phyloP scores from a whole-genome alignment of 2,329 filamentous ascomycete genomes.

The Blastomyces gilchristii region DNA sequence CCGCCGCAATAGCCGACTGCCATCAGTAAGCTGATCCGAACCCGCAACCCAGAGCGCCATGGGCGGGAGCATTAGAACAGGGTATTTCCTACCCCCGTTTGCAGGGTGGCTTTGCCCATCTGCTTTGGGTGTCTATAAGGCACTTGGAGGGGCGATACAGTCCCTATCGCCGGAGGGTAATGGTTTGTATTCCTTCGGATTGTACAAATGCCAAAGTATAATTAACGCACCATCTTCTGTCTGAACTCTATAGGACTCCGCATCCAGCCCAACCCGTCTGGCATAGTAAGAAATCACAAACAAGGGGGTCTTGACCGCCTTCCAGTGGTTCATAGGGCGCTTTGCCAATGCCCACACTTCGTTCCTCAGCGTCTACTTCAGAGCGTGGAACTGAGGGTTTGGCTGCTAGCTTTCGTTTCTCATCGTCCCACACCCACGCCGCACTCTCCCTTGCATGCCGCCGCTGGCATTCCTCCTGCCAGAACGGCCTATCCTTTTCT shows the following conservation, averaged over 20 bases:
- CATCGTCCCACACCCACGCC: slow-evolving; percentile 52
- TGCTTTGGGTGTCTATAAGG: background rate
- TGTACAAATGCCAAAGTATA: slow-evolving; percentile 78
- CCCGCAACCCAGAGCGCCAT: slow-evolving; percentile 85
- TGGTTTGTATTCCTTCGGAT: slow-evolving; percentile 61
- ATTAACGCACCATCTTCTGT: slow-evolving; percentile 93
- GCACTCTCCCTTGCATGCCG: slow-evolving; percentile 47
- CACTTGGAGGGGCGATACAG: background rate
- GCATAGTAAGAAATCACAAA: slow-evolving; percentile 84
- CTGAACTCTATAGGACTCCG: slow-evolving; percentile 72
- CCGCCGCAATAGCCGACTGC: slow-evolving; percentile 59
- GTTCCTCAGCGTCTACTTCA: slow-evolving; percentile 36
- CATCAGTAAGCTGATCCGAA: slow-evolving; percentile 75
- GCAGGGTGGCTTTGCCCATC: slow-evolving; percentile 9
- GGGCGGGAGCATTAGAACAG: slow-evolving; percentile 77
- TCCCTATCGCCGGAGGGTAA: slow-evolving; percentile 21
- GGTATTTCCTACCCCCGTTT: slow-evolving; percentile 57
- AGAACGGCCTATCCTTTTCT: slow-evolving; percentile 54
- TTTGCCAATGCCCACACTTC: background rate
- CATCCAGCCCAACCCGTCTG: slow-evolving; percentile 72
- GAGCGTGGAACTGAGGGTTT: slow-evolving; percentile 20
- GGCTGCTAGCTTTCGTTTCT: background rate
- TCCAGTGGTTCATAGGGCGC: slow-evolving; percentile 61
- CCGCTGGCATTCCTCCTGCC: slow-evolving; percentile 58
- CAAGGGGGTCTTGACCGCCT: slow-evolving; percentile 66